Percentiles rank a stretch among this genome's conserved stretches.
Evolutionary conservation across 2,329 filamentous ascomycete genomes (phyloP).

Genomic region (Aspergillus sp.): DNA sequence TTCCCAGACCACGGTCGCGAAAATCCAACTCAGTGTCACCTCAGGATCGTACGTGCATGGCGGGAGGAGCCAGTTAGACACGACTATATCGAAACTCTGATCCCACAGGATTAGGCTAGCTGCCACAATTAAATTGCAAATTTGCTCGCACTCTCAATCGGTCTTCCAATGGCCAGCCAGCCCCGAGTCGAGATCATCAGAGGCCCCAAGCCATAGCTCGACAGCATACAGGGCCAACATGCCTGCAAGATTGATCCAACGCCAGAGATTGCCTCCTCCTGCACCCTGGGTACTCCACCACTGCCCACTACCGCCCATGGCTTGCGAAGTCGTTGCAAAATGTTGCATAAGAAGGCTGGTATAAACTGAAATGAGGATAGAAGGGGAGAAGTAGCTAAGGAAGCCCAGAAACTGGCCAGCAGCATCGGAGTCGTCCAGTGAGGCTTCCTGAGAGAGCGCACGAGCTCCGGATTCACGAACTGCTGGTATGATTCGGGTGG

Average conservation of each 20-base stretch:
- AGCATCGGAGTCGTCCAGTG: constrained; percentile 79
- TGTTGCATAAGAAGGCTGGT: constrained; percentile 94
- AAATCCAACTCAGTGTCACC: neutral
- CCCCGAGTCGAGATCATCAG: constrained; percentile 67
- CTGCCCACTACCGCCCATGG: constrained; percentile 62
- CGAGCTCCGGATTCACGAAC: constrained; percentile 82
- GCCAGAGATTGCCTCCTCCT: constrained; percentile 82
- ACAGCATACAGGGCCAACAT: constrained; percentile 90
- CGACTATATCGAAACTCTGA: neutral
- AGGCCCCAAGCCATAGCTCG: constrained; percentile 80
- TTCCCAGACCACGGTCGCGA: neutral
- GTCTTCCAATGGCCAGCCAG: constrained; percentile 87
- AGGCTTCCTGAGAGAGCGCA: constrained; percentile 79
- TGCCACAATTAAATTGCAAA: neutral
- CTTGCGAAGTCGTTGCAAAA: constrained; percentile 70
- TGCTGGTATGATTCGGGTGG: constrained; percentile 92
- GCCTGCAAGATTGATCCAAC: constrained; percentile 87
- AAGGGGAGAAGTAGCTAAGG: constrained; percentile 90
- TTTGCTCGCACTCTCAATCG: constrained; percentile 58
- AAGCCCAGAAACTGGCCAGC: constrained; percentile 78
- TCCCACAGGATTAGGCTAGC: neutral
- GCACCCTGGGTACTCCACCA: constrained; percentile 87
- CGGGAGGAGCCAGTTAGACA: neutral
- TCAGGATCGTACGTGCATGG: neutral
- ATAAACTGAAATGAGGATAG: constrained; percentile 92